Evolutionary conservation across 371 early-diverging fungal species (phyloP).

Genomic region (Racocetra persica): DNA sequence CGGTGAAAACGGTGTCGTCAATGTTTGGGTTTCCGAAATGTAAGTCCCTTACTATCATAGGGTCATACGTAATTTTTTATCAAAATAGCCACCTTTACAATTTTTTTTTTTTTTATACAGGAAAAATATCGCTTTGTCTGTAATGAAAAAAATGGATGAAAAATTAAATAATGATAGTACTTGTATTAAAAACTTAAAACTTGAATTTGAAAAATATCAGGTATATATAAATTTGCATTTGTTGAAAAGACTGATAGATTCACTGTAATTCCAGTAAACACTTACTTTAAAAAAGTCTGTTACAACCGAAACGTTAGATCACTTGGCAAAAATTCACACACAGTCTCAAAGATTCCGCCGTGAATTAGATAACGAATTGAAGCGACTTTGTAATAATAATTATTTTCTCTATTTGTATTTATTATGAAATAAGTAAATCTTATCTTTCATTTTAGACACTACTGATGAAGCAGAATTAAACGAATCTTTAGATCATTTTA

Average conservation of each 20-base stretch:
- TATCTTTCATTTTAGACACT: neutral
- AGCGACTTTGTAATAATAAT: constrained; percentile 11
- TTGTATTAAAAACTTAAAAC: constrained; percentile 10
- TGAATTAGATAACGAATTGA: constrained; percentile 20
- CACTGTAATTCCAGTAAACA: neutral
- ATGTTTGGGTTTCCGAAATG: constrained; percentile 17
- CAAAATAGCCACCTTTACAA: neutral
- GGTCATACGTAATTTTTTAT: neutral
- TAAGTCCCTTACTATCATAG: neutral
- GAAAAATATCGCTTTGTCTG: neutral
- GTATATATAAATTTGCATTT: neutral
- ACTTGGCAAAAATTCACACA: constrained; percentile 11
- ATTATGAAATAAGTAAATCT: neutral
- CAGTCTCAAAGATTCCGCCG: constrained; percentile 8
- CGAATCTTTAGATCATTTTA: constrained; percentile 13
- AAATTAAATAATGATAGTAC: neutral
- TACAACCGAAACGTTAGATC: constrained; percentile 4
- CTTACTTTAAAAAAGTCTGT: neutral
- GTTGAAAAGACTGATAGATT: neutral
- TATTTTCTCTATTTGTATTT: neutral
- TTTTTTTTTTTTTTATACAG: neutral
- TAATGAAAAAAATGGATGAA: neutral
- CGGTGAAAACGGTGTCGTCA: constrained; percentile 16
- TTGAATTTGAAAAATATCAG: constrained; percentile 18
- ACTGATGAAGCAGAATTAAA: constrained; percentile 21